Conservation (phyloP, 106 monocot species). For the Hemerocallis citrina region DNA sequence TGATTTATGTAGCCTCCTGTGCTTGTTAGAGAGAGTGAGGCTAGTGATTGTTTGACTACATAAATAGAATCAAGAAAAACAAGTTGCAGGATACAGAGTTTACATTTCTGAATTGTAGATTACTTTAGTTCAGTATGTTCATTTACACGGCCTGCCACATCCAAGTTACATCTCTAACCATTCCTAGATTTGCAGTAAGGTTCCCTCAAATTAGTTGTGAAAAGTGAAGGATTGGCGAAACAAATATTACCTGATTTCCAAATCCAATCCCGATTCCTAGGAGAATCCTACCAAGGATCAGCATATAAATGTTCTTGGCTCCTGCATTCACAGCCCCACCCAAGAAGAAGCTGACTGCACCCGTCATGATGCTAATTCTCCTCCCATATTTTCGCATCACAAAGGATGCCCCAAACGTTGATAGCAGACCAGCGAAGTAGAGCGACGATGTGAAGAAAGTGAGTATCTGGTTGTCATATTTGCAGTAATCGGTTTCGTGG, state of each 20-base stretch:
- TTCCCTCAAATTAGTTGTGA: too few relatives aligned
- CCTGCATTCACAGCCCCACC: conserved; percentile 39
- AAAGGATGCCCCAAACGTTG: conserved; percentile 41
- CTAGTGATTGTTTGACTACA: too few relatives aligned
- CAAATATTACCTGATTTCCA: conserved; percentile 29
- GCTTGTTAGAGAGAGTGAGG: too few relatives aligned
- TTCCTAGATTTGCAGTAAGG: too few relatives aligned
- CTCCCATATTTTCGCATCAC: conserved; percentile 47
- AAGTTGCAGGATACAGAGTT: too few relatives aligned
- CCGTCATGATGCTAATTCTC: conserved; percentile 33
- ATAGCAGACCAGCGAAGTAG: conserved; percentile 52
- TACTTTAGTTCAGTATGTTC: too few relatives aligned
- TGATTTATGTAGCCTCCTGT: too few relatives aligned
- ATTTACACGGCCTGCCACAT: too few relatives aligned
- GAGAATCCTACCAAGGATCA: conserved; percentile 48
- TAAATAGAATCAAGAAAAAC: too few relatives aligned
- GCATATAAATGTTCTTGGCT: conserved; percentile 39
- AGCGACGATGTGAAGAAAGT: conserved; percentile 67
- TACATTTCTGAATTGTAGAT: too few relatives aligned
- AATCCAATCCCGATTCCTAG: conserved; percentile 59
- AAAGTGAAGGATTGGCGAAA: too few relatives aligned
- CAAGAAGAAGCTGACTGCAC: conserved; percentile 42
- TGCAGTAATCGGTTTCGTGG: conserved; percentile 58
- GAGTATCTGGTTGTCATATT: conserved; percentile 51
- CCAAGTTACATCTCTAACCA: too few relatives aligned